Percentiles rank a stretch among this genome's conserved stretches.
Evolutionary conservation across 192 early-diverging fungal species (phyloP).

Genomic region (Chytriomyces sp.): DNA sequence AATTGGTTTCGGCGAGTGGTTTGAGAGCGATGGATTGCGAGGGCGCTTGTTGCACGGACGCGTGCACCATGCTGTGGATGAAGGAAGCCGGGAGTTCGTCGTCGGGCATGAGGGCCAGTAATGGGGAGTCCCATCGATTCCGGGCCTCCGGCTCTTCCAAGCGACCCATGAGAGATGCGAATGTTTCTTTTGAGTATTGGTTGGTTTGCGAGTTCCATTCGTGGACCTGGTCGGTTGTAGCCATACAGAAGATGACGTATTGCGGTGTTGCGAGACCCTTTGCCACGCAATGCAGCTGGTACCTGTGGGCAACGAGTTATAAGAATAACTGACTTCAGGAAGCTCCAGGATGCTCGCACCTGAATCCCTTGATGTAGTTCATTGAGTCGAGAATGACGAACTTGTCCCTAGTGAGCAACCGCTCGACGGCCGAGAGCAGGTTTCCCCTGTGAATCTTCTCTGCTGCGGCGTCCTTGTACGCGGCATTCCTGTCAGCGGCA

Average conservation of each 20-base stretch:
- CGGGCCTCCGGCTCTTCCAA: slow-evolving; percentile 93
- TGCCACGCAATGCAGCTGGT: background rate
- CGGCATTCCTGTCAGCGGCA: slow-evolving; percentile 56
- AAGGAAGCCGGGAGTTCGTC: slow-evolving; percentile 53
- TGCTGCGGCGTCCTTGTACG: slow-evolving; percentile 63
- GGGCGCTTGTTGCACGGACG: slow-evolving; percentile 6
- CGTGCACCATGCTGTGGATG: slow-evolving; percentile 22
- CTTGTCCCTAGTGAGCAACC: slow-evolving; percentile 76
- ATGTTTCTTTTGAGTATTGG: slow-evolving; percentile 44
- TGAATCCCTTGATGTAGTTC: slow-evolving; percentile 99
- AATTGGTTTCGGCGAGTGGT: slow-evolving; percentile 88
- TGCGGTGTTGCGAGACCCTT: slow-evolving; percentile 17
- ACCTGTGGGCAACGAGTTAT: background rate
- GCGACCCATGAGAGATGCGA: slow-evolving; percentile 80
- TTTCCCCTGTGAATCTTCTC: slow-evolving; percentile 90
- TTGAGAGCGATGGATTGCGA: slow-evolving; percentile 77
- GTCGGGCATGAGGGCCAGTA: slow-evolving; percentile 85
- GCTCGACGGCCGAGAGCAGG: slow-evolving; percentile 87
- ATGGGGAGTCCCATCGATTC: slow-evolving; percentile 94
- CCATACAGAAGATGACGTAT: slow-evolving; percentile 33
- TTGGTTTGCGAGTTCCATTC: slow-evolving; percentile 29
- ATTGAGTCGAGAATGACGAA: slow-evolving; percentile 91
- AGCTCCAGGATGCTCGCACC: slow-evolving; percentile 95
- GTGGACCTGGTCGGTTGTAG: slow-evolving; percentile 24
- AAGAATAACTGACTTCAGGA: slow-evolving; percentile 50